These are phyloP conservation scores for Zopfia rhizophila DNA, from an alignment of 2,329 filamentous ascomycete species.

Conservation along the genomic window DNA sequence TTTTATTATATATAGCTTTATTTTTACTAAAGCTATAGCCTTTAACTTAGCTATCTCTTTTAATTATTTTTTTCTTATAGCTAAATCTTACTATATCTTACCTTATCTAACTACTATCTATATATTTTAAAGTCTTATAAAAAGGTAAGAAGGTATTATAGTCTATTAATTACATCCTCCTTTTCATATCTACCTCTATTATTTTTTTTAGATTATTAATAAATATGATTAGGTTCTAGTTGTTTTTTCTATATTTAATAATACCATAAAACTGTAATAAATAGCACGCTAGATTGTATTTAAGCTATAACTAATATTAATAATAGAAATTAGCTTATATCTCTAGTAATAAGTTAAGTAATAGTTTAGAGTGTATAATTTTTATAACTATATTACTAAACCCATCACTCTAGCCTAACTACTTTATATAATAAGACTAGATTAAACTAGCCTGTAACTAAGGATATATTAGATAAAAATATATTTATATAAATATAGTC, in stretches of 20 bases:
- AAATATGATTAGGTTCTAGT: conserved; percentile 20
- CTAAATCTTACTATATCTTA: conserved; percentile 8
- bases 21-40: too few species aligned
- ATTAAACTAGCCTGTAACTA: too few species aligned
- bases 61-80: conserved; percentile 6
- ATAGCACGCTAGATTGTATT: conserved; percentile 24
- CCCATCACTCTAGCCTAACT: too few species aligned
- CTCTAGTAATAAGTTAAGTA: conserved; percentile 21
- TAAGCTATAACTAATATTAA: conserved; percentile 19
- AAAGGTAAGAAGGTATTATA: conserved; percentile 13
- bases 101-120: conserved; percentile 17
- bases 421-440: too few species aligned
- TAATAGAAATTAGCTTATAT: conserved; percentile 23
- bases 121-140: conserved; percentile 18
- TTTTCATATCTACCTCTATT: conserved; percentile 7
- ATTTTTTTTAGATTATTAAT: conserved; percentile 22
- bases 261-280: conserved; percentile 22
- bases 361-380: conserved; percentile 26
- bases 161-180: conserved; percentile 9
- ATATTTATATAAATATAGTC: too few species aligned
- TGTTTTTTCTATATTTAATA: conserved; percentile 19
- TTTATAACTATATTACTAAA: too few species aligned
- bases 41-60: conserved; percentile 10
- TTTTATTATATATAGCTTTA: too few species aligned
- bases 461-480: too few species aligned